Evolutionary conservation across 495 filamentous ascomycete genomes (phyloP).

Genomic region (Penicillium pulvis): DNA sequence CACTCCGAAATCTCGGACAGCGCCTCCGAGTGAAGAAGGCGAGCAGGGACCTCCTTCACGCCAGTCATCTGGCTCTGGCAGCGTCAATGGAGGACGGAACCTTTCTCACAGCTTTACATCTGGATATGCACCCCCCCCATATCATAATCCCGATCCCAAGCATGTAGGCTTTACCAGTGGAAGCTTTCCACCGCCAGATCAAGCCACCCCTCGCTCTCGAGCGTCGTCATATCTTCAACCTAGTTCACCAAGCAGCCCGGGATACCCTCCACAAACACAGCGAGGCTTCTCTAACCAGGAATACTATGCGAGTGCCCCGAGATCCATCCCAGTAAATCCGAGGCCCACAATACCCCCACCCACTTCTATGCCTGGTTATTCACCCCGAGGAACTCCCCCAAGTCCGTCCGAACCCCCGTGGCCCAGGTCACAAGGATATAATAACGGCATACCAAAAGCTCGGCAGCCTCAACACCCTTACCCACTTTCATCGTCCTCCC

Average conservation of each 20-base stretch:
- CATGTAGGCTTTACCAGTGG: constrained; percentile 16
- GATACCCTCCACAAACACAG: constrained; percentile 14
- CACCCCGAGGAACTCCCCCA: constrained; percentile 21
- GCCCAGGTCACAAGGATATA: constrained; percentile 18
- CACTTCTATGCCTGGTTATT: constrained; percentile 14
- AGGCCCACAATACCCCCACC: constrained; percentile 9
- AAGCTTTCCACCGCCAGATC: constrained; percentile 21
- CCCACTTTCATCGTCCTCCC: constrained; percentile 27
- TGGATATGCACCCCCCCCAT: constrained; percentile 10
- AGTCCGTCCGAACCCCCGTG: constrained; percentile 20
- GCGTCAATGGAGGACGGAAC: constrained; percentile 12
- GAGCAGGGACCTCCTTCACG: constrained; percentile 22
- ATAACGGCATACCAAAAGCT: constrained; percentile 18
- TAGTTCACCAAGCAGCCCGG: constrained; percentile 7
- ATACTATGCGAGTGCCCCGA: constrained; percentile 10
- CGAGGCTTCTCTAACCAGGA: constrained; percentile 13
- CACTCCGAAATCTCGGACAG: constrained; percentile 7
- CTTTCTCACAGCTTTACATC: constrained; percentile 25
- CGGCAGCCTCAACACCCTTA: constrained; percentile 22
- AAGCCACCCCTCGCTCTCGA: constrained; percentile 13
- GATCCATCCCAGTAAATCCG: constrained; percentile 19
- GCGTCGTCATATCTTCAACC: constrained; percentile 8
- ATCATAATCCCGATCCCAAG: constrained; percentile 7
- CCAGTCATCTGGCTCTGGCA: constrained; percentile 15
- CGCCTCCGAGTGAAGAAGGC: constrained; percentile 22